These are phyloP conservation scores for Carex arenaria DNA, from an alignment of 202 grass and related monocot genomes.

Conservation along the genomic window DNA sequence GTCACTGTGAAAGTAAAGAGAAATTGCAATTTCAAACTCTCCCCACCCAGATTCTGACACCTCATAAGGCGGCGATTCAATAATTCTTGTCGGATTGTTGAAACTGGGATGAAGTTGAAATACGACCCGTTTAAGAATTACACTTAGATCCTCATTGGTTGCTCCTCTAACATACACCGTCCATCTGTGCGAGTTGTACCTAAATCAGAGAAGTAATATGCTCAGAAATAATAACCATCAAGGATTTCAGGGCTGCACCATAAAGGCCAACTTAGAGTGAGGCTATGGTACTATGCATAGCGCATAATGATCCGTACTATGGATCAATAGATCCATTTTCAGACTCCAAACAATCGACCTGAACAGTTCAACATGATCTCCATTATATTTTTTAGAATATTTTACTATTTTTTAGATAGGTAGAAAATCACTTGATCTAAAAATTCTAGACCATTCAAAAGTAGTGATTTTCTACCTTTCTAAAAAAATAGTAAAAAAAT, in stretches of 20 bases:
- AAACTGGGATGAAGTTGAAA: conserved; percentile 99
- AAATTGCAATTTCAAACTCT: conserved; percentile 93
- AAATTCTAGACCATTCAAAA: no score
- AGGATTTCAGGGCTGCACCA: not conserved
- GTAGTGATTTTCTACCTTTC: no score
- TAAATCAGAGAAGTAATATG: conserved; percentile 17
- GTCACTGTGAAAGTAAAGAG: conserved; percentile 81
- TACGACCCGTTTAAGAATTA: conserved; percentile 72
- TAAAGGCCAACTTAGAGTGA: no score
- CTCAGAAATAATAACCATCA: not conserved
- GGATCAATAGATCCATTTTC: no score
- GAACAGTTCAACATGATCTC: no score
- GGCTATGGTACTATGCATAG: no score
- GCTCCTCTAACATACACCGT: conserved; percentile 69
- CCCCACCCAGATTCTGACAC: conserved; percentile 93
- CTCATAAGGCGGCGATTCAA: conserved; percentile 79
- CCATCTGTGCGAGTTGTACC: conserved; percentile 95
- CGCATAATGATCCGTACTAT: no score
- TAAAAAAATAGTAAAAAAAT: no score
- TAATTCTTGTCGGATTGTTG: conserved; percentile 73
- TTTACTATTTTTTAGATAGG: no score
- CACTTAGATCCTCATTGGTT: conserved; percentile 79
- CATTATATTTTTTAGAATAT: no score
- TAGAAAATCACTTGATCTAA: no score
- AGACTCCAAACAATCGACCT: no score